phyloP scores from a whole-genome alignment of 352 stramenopile genomes.

The Chrysophaeum taylorii region DNA sequence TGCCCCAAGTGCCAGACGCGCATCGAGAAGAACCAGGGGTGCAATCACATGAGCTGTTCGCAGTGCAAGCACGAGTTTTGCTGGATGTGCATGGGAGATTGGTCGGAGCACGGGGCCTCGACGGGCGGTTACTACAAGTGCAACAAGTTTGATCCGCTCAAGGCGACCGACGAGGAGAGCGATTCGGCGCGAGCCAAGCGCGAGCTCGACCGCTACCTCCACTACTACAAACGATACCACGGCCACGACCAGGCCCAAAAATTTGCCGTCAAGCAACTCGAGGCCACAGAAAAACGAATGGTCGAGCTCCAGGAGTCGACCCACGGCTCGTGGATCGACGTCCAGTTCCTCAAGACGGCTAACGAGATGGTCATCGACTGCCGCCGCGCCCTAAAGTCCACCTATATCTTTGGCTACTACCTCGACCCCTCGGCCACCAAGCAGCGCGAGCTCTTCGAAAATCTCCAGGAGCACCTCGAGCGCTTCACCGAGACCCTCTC shows the following conservation, averaged over 20 bases:
- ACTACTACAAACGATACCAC: conserved; percentile 98
- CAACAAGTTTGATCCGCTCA: conserved; percentile 82
- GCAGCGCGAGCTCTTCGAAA: conserved; percentile 74
- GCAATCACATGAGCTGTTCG: conserved; percentile 97
- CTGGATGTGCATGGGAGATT: conserved; percentile 61
- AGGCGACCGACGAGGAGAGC: conserved; percentile 40
- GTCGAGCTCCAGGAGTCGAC: conserved; percentile 82
- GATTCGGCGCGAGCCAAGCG: conserved; percentile 81
- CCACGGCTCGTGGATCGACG: conserved; percentile 81
- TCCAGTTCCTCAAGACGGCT: conserved; percentile 92
- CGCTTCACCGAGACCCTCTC: conserved; percentile 73
- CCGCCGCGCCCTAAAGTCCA: conserved; percentile 95
- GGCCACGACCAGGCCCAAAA: conserved; percentile 89
- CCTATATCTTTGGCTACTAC: conserved; percentile 90
- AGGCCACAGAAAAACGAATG: conserved; percentile 87
- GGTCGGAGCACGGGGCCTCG: conserved; percentile 24
- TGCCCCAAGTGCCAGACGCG: conserved; percentile 95
- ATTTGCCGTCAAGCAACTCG: conserved; percentile 88
- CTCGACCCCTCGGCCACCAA: conserved; percentile 51
- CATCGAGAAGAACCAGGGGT: conserved; percentile 99
- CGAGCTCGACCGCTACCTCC: conserved; percentile 95
- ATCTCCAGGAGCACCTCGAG: conserved; percentile 71
- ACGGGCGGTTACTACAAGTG: conserved; percentile 94
- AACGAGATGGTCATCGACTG: conserved; percentile 93
- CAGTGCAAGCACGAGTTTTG: conserved; percentile 90